A percentile compares a stretch with the other conserved stretches of the same genome.
Evolutionary conservation across 2,329 filamentous ascomycete species (phyloP).

Genomic region (Colletotrichum neosansevieriae): DNA sequence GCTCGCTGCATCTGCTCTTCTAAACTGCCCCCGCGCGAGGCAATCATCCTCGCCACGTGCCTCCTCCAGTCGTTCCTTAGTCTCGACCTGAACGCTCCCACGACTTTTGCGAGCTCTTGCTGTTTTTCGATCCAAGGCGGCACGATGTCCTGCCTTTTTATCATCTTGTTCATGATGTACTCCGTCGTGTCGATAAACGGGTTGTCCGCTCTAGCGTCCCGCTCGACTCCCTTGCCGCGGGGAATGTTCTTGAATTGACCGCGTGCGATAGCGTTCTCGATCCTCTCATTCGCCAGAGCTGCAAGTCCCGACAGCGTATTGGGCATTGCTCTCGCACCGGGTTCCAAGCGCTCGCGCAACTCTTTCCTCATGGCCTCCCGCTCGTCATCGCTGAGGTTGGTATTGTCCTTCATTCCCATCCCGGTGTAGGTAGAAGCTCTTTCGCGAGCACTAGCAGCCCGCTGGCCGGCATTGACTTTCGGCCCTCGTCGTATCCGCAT

Average conservation of each 20-base stretch:
- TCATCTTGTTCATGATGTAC: constrained; percentile 99
- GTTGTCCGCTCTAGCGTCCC: constrained; percentile 85
- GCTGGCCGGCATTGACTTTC: constrained; percentile 57
- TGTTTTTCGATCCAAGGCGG: constrained; percentile 99
- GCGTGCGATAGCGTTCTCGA: constrained; percentile 92
- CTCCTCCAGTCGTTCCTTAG: constrained; percentile 86
- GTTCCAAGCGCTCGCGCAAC: constrained; percentile 83
- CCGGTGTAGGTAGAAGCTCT: constrained; percentile 65
- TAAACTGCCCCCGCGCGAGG: constrained; percentile 80
- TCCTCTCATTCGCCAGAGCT: constrained; percentile 88
- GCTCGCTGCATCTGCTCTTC: constrained; percentile 80
- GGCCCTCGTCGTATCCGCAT: constrained; percentile 60
- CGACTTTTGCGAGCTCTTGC: constrained; percentile 82
- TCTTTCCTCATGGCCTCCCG: constrained; percentile 77
- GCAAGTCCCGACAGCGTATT: constrained; percentile 82
- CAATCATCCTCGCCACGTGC: constrained; percentile 83
- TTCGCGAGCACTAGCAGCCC: constrained; percentile 68
- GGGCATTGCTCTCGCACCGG: constrained; percentile 78
- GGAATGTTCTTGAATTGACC: constrained; percentile 90
- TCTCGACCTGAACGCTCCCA: constrained; percentile 77
- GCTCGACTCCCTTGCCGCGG: constrained; percentile 81
- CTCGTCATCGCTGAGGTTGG: constrained; percentile 76
- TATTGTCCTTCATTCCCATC: constrained; percentile 58
- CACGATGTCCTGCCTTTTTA: constrained; percentile 93
- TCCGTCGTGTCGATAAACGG: constrained; percentile 97